phyloP scores from a whole-genome alignment of 306 rosid genomes.

The Lupinus albus region DNA sequence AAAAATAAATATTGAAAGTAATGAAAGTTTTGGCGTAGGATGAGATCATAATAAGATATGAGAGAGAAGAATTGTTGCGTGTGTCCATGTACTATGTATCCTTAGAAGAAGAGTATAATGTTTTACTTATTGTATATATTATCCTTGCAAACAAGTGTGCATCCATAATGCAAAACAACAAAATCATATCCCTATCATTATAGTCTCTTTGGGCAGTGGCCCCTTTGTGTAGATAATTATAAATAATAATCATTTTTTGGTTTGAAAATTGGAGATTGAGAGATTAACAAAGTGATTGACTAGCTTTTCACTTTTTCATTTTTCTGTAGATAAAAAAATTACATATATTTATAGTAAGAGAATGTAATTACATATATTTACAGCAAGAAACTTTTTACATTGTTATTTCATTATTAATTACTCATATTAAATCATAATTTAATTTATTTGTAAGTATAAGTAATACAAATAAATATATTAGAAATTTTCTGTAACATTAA shows the following conservation, averaged over 20 bases:
- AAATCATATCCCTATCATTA: conserved; percentile 49
- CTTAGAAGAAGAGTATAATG: conserved; percentile 35
- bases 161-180: conserved; percentile 55
- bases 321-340: no score
- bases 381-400: no score
- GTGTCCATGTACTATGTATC: conserved; percentile 49
- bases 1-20: no score
- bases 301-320: conserved; percentile 17
- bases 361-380: no score
- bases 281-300: conserved; percentile 53
- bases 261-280: conserved; percentile 40
- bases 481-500: no score
- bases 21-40: conserved; percentile 23
- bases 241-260: conserved; percentile 23
- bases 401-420: no score
- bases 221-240: conserved; percentile 41
- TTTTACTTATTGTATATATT: conserved; percentile 42
- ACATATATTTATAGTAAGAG: no score
- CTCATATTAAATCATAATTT: no score
- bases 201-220: conserved; percentile 38
- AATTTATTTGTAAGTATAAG: no score
- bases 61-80: background rate
- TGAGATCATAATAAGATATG: conserved; percentile 32
- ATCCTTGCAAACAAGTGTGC: conserved; percentile 45
- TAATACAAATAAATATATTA: no score